Base-by-base conservation (phyloP, 306 rosid genomes). In the Begonia fuchsioides region DNA sequence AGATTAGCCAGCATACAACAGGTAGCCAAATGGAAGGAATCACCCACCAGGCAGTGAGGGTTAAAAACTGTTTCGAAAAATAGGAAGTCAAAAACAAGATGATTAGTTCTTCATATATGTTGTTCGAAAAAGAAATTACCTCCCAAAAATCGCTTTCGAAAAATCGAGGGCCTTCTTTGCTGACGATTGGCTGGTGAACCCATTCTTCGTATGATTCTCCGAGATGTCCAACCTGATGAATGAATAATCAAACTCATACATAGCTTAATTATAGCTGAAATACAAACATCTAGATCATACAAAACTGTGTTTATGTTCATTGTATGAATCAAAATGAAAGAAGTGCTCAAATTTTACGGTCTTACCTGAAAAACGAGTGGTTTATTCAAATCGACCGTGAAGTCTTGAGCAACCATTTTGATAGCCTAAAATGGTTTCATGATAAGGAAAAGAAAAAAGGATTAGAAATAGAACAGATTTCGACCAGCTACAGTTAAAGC, bases 1-100 rank as follows among this genome's bases (percentile, higher is more conserved):
- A 79, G 63, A 85, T 40, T 58, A 1, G 49, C 62, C 73, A 85
- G 54, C 82, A 73, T 57, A 75, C 87, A 54, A 92, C 94, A 43
- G 98, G 98, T 39, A 85, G 73, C 98, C 98, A 92, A 56, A 92
- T 64, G 46, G 69, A 65, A 32, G 98, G 98, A 73, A 92, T 43
- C 8, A 71, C 96, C 98, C 98, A 92, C 98, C 98, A 92, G 43
- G 64, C 86, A 10, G 94, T 92, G 76, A 68, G 76, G 6, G 98
- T 92, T 65, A 80, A 76, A 72, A 68, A 82, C 98, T 92, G 76
- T 72, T 74, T 43, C 78, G 73, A 63, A 52, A 32, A 54, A 44
- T 40, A 66, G 56, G 32, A 2, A 26, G 35, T 26, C 8, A 26
- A 20, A 26, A 26, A 6, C 35, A 2, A 26, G 4, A 26, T 26